Evolutionary conservation across 805 yeast species (phyloP).

Genomic region (Tetrapisispora pingtungensis): DNA sequence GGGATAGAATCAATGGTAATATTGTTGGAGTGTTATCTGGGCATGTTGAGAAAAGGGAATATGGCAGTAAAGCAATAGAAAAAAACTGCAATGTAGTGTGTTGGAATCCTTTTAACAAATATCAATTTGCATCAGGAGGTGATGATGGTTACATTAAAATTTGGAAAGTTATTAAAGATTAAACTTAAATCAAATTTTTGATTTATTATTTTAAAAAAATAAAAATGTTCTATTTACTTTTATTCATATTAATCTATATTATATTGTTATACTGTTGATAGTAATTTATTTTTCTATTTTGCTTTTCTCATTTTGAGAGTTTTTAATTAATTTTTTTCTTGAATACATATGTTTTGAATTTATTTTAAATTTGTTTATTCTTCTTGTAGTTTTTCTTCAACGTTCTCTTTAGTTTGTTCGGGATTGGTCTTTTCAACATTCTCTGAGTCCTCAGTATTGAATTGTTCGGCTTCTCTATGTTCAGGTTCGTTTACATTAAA

Average conservation of each 20-base stretch:
- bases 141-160: conserved; percentile 67
- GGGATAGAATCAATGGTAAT: conserved; percentile 68
- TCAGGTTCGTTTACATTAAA: not conserved
- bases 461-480: not conserved
- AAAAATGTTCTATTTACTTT: not conserved
- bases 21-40: conserved; percentile 35
- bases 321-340: not conserved
- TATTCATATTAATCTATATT: not conserved
- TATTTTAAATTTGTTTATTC: not conserved
- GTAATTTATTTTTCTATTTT: not conserved
- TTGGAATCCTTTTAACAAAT: conserved; percentile 46
- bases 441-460: not conserved
- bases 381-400: not conserved
- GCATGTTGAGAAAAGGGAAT: conserved; percentile 13
- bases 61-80: conserved; percentile 14
- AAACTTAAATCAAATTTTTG: not conserved
- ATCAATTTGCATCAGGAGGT: conserved; percentile 72
- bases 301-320: not conserved
- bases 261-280: not conserved
- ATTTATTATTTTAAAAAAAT: not conserved
- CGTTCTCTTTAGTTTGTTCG: not conserved
- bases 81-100: conserved; percentile 61
- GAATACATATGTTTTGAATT: not conserved
- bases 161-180: conserved; percentile 41
- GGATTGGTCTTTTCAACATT: not conserved